A percentile compares a stretch with the other conserved stretches of the same genome.
Conservation (phyloP, 139 green algal genomes). For the Edaphochlamys debaryana region DNA sequence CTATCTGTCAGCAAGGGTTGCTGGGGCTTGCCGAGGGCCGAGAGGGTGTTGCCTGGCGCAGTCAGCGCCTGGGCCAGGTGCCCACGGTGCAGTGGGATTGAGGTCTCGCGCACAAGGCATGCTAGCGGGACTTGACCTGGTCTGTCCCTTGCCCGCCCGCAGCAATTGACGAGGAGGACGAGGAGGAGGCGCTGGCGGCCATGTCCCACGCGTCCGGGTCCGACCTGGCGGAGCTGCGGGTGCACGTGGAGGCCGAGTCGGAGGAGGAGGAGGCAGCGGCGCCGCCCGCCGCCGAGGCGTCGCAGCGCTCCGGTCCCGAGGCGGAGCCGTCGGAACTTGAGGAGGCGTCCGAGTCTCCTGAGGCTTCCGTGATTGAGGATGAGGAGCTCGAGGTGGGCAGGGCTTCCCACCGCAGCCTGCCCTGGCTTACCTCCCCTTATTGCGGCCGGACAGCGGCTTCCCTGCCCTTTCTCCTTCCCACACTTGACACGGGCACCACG, state of each 20-base stretch:
- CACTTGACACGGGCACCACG: no score
- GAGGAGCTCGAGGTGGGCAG: not conserved
- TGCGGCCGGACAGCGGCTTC: no score
- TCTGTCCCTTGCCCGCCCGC: not conserved
- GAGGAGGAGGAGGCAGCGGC: not conserved
- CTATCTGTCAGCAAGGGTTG: no score
- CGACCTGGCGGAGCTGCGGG: constrained; percentile 5
- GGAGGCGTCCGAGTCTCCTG: not conserved
- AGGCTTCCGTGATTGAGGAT: not conserved
- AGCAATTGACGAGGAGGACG: constrained; percentile 1
- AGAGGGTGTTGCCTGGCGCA: no score
- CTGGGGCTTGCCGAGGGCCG: no score
- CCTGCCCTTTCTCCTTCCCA: no score
- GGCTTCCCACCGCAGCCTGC: no score
- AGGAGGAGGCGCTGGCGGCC: not conserved
- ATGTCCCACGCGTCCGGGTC: constrained; percentile 1
- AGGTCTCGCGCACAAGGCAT: no score
- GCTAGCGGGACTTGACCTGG: no score
- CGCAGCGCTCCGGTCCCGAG: not conserved
- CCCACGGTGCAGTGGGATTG: no score
- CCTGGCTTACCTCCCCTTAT: no score
- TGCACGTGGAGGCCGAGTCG: constrained; percentile 1
- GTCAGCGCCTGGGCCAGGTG: no score
- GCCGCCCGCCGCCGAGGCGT: not conserved
- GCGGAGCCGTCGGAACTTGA: not conserved